phyloP scores from a whole-genome alignment of 2,329 filamentous ascomycete species.

The Calonectria crousiana region DNA sequence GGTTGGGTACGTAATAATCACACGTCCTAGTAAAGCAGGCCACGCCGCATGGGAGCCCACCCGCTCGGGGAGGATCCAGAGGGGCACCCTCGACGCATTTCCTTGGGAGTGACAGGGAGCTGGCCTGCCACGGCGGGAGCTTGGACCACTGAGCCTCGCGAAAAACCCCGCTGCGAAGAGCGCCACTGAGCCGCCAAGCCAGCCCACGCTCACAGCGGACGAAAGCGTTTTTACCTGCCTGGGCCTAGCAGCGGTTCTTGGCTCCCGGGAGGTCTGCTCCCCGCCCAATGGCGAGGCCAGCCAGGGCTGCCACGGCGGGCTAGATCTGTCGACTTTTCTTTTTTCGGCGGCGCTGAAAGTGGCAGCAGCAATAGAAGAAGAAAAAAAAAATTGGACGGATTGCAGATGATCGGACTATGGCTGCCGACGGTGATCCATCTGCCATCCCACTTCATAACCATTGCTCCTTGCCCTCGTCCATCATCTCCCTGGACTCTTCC shows the following conservation, averaged over 20 bases:
- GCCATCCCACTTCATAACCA: conserved; percentile 11
- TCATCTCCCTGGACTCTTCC: background rate
- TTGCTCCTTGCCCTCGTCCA: conserved; percentile 4
- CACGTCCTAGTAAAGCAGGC: background rate
- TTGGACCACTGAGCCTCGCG: background rate
- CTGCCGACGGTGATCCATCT: background rate
- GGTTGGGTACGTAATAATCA: conserved; percentile 11
- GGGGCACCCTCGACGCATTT: background rate
- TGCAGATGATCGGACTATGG: conserved; percentile 34
- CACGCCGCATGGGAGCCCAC: background rate
- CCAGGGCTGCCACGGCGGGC: background rate
- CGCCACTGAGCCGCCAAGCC: background rate
- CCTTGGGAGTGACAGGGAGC: conserved; percentile 3
- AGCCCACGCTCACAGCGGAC: background rate
- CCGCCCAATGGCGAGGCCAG: conserved; percentile 17
- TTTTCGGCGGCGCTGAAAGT: conserved; percentile 23
- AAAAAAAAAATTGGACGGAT: conserved; percentile 31
- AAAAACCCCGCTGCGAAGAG: background rate
- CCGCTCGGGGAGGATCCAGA: background rate
- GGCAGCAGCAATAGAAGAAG: conserved; percentile 25
- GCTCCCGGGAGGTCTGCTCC: conserved; percentile 36
- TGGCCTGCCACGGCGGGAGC: conserved; percentile 1
- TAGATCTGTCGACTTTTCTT: conserved; percentile 32
- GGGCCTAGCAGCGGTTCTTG: conserved; percentile 31
- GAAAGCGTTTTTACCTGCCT: background rate